These are phyloP conservation scores for Rhodotorula sp. DNA, from an alignment of 1,284 basidiomycete genomes.

Conservation along the genomic window DNA sequence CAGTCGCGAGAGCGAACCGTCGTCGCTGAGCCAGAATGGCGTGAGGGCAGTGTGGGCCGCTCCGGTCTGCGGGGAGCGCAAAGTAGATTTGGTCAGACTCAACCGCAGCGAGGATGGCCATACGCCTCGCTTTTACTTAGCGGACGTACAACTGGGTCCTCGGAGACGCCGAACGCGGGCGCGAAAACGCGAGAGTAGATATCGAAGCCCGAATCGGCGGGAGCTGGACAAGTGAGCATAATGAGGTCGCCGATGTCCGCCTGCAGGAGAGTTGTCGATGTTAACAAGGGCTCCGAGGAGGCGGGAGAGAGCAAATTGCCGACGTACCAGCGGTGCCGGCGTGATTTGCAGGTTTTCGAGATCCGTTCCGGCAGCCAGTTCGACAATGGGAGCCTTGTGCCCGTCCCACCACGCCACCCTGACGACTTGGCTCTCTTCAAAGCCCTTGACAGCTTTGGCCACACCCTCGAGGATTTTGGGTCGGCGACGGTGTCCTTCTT, in stretches of 20 bases:
- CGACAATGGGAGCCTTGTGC: slow-evolving; percentile 9
- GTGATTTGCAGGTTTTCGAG: slow-evolving; percentile 3
- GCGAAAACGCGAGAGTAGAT: slow-evolving; percentile 62
- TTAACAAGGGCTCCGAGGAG: no score
- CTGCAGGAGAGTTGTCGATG: neutral
- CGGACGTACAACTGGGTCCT: slow-evolving; percentile 56
- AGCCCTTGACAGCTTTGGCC: neutral
- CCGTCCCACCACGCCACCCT: slow-evolving; percentile 16
- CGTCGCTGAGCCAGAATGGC: slow-evolving; percentile 56
- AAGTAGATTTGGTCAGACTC: no score
- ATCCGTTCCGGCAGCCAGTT: slow-evolving; percentile 13
- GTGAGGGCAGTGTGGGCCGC: slow-evolving; percentile 58
- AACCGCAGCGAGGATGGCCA: no score
- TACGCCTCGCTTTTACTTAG: no score
- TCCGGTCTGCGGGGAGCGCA: slow-evolving; percentile 51
- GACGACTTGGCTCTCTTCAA: neutral
- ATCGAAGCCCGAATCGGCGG: slow-evolving; percentile 20
- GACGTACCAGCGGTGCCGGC: slow-evolving; percentile 10
- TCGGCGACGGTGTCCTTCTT: slow-evolving; percentile 10
- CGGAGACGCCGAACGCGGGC: slow-evolving; percentile 52
- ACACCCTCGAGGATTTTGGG: slow-evolving; percentile 17
- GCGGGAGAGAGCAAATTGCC: neutral
- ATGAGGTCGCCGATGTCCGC: neutral
- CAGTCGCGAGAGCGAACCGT: neutral
- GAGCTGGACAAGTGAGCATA: slow-evolving; percentile 24